Evolutionary conservation across 768 basidiomycete species (phyloP).

Genomic region (Tephrocybe sp.): DNA sequence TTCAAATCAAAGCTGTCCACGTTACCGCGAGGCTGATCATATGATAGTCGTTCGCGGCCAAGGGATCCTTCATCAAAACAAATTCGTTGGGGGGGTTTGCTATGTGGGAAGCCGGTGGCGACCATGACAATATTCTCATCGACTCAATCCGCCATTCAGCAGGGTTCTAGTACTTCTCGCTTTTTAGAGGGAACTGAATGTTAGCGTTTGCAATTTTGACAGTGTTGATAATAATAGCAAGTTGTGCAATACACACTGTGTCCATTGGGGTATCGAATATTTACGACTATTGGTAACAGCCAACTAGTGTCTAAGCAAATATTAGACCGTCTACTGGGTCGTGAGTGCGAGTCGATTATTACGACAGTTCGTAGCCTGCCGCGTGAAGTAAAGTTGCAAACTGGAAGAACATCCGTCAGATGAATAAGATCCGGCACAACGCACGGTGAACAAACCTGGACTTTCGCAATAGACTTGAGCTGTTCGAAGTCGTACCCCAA

Average conservation of each 20-base stretch:
- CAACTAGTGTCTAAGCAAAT: neutral
- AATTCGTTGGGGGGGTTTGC: constrained; percentile 58
- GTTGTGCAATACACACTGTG: neutral
- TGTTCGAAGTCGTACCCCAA: constrained; percentile 83
- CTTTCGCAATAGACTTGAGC: constrained; percentile 80
- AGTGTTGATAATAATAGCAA: neutral
- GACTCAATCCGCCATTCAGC: constrained; percentile 36
- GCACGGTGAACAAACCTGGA: constrained; percentile 54
- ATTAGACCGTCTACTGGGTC: neutral
- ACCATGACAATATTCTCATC: constrained; percentile 46
- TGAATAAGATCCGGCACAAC: neutral
- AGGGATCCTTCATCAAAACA: constrained; percentile 57
- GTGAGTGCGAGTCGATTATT: constrained; percentile 2
- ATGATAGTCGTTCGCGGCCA: constrained; percentile 39
- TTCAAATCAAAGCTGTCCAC: neutral
- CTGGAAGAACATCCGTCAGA: constrained; percentile 19
- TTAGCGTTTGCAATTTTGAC: neutral
- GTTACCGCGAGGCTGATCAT: neutral
- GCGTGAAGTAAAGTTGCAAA: constrained; percentile 70
- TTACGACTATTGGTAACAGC: neutral
- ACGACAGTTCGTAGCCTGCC: constrained; percentile 52
- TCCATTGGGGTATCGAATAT: no score
- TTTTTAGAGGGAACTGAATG: neutral
- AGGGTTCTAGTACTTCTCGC: constrained; percentile 18
- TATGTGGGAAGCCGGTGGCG: constrained; percentile 74